Percentiles rank a stretch among this genome's conserved stretches.
Conservation (phyloP, 1,284 basidiomycete genomes). For the Naganishia sp. region DNA sequence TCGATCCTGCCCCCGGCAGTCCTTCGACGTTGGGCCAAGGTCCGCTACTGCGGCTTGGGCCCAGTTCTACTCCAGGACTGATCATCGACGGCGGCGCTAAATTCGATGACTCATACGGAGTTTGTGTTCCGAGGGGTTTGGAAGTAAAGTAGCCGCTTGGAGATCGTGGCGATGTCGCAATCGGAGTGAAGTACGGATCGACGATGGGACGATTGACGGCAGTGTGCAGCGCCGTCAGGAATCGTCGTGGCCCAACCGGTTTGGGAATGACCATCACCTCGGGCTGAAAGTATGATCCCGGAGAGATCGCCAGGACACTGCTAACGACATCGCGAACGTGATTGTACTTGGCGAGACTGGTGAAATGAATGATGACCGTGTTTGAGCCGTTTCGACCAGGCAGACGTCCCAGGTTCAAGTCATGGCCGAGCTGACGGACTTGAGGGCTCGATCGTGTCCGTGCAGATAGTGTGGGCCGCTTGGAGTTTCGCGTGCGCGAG, state of each 20-base stretch:
- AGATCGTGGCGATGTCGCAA: constrained; percentile 82
- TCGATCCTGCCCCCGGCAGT: constrained; percentile 1
- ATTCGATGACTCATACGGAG: constrained; percentile 2
- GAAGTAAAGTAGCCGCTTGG: constrained; percentile 55
- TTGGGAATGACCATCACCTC: constrained; percentile 94
- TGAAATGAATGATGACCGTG: constrained; percentile 79
- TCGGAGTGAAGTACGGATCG: constrained; percentile 86
- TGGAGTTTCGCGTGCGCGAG: constrained; percentile 55
- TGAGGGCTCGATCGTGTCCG: constrained; percentile 73
- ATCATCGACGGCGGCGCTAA: background rate
- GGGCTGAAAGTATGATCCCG: constrained; percentile 56
- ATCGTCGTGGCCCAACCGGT: constrained; percentile 85
- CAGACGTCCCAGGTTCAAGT: constrained; percentile 20
- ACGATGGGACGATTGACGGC: constrained; percentile 78
- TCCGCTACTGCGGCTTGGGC: constrained; percentile 25
- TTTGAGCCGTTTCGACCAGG: constrained; percentile 9
- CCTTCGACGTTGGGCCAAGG: constrained; percentile 18
- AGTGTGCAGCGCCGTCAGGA: constrained; percentile 84
- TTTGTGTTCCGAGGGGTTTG: background rate
- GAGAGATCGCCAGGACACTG: constrained; percentile 60
- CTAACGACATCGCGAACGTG: constrained; percentile 81
- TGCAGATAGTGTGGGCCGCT: constrained; percentile 71
- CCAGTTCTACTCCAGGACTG: constrained; percentile 18
- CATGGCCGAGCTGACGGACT: constrained; percentile 60
- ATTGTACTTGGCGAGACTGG: constrained; percentile 84